Percentiles rank a stretch among this genome's conserved stretches.
phyloP scores from a whole-genome alignment of 2,329 filamentous ascomycete species.

The Tolypocladium tropicale region DNA sequence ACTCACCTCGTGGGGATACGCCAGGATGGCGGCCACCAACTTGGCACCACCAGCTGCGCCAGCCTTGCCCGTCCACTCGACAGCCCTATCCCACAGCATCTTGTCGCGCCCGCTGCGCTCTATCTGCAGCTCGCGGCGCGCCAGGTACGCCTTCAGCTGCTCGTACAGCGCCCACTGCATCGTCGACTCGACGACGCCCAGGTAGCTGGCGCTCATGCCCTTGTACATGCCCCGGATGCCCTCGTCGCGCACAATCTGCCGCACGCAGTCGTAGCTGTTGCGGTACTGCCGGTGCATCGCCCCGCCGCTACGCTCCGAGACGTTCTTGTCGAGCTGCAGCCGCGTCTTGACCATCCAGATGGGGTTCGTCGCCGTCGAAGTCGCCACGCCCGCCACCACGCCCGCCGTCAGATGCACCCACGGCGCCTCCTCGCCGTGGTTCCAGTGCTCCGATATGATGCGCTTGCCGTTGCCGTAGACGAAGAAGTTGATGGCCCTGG shows the following conservation, averaged over 20 bases:
- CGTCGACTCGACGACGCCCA: slow-evolving; percentile 83
- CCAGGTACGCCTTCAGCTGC: slow-evolving; percentile 72
- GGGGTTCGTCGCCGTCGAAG: slow-evolving; percentile 85
- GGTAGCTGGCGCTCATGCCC: slow-evolving; percentile 81
- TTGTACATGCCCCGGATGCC: slow-evolving; percentile 78
- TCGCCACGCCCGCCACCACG: slow-evolving; percentile 69
- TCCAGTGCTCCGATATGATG: slow-evolving; percentile 64
- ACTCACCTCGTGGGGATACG: slow-evolving; percentile 83
- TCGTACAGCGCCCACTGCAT: slow-evolving; percentile 94
- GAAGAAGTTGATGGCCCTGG: slow-evolving; percentile 87
- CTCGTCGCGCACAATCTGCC: slow-evolving; percentile 71
- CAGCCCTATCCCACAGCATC: slow-evolving; percentile 61
- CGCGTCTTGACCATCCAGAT: slow-evolving; percentile 96
- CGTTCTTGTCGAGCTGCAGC: slow-evolving; percentile 82
- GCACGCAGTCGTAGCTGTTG: slow-evolving; percentile 81
- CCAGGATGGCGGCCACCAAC: slow-evolving; percentile 70
- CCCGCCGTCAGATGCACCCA: slow-evolving; percentile 73
- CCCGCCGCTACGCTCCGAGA: slow-evolving; percentile 48
- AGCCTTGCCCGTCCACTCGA: slow-evolving; percentile 71
- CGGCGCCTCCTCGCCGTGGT: slow-evolving; percentile 57
- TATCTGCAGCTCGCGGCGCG: slow-evolving; percentile 49
- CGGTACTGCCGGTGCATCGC: slow-evolving; percentile 58
- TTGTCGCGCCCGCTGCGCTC: slow-evolving; percentile 49
- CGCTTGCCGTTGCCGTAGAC: slow-evolving; percentile 88
- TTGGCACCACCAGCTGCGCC: slow-evolving; percentile 77